Percentiles rank a stretch among this genome's conserved stretches.
Evolutionary conservation across 2,329 filamentous ascomycete genomes (phyloP).

Genomic region (Plenodomus tracheiphilus): DNA sequence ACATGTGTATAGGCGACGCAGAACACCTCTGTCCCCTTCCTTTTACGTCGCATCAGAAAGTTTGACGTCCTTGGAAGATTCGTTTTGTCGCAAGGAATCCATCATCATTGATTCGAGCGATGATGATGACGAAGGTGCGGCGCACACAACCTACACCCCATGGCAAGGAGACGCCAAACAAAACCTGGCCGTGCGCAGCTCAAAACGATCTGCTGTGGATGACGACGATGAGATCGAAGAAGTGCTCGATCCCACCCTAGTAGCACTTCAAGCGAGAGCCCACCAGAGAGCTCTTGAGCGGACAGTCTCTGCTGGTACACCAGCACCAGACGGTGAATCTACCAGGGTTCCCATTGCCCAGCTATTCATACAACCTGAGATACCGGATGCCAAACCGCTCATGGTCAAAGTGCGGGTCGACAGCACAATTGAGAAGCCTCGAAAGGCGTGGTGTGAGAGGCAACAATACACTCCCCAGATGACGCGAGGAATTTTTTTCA

Average conservation of each 20-base stretch:
- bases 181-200: constrained; percentile 8
- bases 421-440: constrained; percentile 68
- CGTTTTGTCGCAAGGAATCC: constrained; percentile 10
- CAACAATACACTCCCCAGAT: constrained; percentile 59
- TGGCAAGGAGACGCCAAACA: constrained; percentile 1
- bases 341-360: constrained; percentile 50
- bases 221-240: constrained; percentile 35
- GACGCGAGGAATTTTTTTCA: constrained; percentile 68
- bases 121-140: constrained; percentile 18
- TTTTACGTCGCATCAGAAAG: constrained; percentile 23
- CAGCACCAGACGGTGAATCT: constrained; percentile 6
- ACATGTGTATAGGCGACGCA: constrained; percentile 23
- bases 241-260: constrained; percentile 31
- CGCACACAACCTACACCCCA: not conserved
- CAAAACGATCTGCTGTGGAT: constrained; percentile 11
- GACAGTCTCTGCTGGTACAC: constrained; percentile 7
- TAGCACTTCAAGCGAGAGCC: constrained; percentile 33
- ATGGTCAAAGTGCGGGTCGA: constrained; percentile 68
- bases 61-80: constrained; percentile 12
- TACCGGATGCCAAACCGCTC: constrained; percentile 63
- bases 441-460: constrained; percentile 68
- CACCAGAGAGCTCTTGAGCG: constrained; percentile 27
- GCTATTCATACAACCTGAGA: constrained; percentile 69
- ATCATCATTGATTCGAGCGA: constrained; percentile 32
- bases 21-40: constrained; percentile 30